Percentiles rank a stretch among this genome's conserved stretches.
phyloP scores from a whole-genome alignment of 2,329 filamentous ascomycete species.

The Pseudocercospora vitis region DNA sequence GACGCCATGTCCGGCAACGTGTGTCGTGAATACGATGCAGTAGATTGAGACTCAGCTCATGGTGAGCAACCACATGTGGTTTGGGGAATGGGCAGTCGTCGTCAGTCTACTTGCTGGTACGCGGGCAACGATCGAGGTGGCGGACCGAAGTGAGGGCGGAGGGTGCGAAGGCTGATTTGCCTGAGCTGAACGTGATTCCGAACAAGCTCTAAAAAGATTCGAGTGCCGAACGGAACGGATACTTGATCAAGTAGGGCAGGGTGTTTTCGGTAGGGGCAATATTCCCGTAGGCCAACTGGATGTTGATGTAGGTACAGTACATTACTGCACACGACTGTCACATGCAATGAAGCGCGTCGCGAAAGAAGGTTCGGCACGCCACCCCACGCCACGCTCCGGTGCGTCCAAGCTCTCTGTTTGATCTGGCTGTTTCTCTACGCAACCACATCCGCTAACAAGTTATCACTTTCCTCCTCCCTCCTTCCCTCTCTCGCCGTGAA shows the following conservation, averaged over 20 bases:
- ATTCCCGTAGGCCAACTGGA: too few relatives aligned
- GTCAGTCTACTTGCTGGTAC: neutral
- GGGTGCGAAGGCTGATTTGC: constrained; percentile 11
- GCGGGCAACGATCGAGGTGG: neutral
- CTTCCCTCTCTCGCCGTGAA: neutral
- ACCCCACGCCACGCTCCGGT: too few relatives aligned
- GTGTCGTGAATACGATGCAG: neutral
- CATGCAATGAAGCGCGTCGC: neutral
- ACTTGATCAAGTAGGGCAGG: neutral
- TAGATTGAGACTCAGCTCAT: neutral
- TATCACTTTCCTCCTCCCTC: neutral
- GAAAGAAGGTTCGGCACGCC: neutral
- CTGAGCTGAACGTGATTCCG: constrained; percentile 1
- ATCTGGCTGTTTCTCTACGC: neutral
- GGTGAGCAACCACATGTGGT: neutral
- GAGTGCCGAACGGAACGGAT: constrained; percentile 1
- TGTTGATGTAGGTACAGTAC: neutral
- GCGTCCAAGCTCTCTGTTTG: constrained; percentile 6
- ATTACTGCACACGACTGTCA: neutral
- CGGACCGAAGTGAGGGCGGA: constrained; percentile 6
- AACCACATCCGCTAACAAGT: neutral
- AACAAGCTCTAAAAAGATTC: neutral
- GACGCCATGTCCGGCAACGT: constrained; percentile 25
- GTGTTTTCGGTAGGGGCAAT: too few relatives aligned
- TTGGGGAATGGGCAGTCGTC: neutral